Percentiles rank a stretch among this genome's conserved stretches.
These are phyloP conservation scores for Lichtheimia ramosa DNA, from an alignment of 371 early-diverging fungal species.

Conservation along the genomic window DNA sequence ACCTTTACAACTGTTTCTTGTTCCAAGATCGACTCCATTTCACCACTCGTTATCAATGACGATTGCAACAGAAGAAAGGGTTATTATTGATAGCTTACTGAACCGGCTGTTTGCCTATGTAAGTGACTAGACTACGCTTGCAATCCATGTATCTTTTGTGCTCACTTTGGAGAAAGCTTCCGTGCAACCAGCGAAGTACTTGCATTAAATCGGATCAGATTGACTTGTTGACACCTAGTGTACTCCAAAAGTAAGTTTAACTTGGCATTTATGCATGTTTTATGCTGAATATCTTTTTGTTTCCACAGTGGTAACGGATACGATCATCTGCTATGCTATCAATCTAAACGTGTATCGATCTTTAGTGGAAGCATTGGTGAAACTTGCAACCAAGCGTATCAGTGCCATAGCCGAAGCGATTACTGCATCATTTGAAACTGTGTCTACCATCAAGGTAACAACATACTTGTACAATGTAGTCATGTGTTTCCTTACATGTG, in stretches of 20 bases:
- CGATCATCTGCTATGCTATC: neutral
- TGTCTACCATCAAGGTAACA: neutral
- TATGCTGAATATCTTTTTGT: neutral
- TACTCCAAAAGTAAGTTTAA: neutral
- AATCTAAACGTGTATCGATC: neutral
- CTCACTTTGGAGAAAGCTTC: slow-evolving; percentile 1
- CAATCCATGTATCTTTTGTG: neutral
- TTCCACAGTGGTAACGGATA: neutral
- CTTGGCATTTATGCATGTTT: neutral
- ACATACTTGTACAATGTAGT: neutral
- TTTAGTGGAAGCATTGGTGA: neutral
- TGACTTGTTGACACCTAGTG: neutral
- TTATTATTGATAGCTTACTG: neutral
- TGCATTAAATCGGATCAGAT: neutral
- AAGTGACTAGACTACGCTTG: neutral
- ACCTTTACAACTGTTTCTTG: neutral
- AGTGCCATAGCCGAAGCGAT: neutral
- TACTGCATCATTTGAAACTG: neutral
- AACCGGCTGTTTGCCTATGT: neutral
- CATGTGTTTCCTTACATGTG: neutral
- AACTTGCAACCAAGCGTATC: neutral
- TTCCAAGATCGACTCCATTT: neutral
- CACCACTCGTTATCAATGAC: neutral
- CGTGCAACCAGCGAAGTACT: slow-evolving; percentile 1
- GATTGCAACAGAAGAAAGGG: neutral